Base-by-base conservation (phyloP, 202 grass and related monocot genomes). In the Carex arenaria region DNA sequence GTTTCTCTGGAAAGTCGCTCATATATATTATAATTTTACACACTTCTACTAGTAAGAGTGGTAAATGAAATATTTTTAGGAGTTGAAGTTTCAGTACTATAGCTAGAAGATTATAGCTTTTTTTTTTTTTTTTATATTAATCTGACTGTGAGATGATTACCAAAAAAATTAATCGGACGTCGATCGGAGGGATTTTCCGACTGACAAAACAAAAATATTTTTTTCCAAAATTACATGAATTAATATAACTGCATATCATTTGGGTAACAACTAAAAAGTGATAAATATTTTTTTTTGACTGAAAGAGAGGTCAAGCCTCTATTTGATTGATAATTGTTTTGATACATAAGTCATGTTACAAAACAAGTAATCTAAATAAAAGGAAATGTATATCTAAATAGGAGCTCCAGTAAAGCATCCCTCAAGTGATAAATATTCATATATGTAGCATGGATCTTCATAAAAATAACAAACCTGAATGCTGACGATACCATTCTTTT, bases 401-500 rank as follows among this genome's bases (percentile, higher is more conserved):
- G n/a, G n/a, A n/a, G n/a, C n/a, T n/a, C n/a, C n/a, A n/a, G n/a
- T n/a, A n/a, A n/a, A n/a, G n/a, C n/a, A n/a, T n/a, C n/a, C n/a
- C n/a, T n/a, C 45, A 23, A 42, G 3, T 68, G 32, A 19, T 40
- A 68, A 26, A 26, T 1, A 42, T 68, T 42, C 42, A 1, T 55
- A 12, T 75, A 75, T n/a, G n/a, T n/a, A n/a, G n/a, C n/a, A n/a
- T n/a, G 72, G 49, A 32, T 63, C 42, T 42, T 6, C 18, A 51
- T 51, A 64, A 54, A 36, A 49, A 61, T 30, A 67, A 64, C 38
- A 12, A 65, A 89, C 95, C 96, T 95, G 93, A 62, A 90, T 88
- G 18, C 80, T 82, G 17, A 95, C 26, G 1, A 98, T 90, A 22
- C 88, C 88, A 51, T 83, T 36, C 51, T 85, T 85, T 79, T 89